phyloP scores from a whole-genome alignment of 2,329 filamentous ascomycete species.

The Colletotrichum musicola region DNA sequence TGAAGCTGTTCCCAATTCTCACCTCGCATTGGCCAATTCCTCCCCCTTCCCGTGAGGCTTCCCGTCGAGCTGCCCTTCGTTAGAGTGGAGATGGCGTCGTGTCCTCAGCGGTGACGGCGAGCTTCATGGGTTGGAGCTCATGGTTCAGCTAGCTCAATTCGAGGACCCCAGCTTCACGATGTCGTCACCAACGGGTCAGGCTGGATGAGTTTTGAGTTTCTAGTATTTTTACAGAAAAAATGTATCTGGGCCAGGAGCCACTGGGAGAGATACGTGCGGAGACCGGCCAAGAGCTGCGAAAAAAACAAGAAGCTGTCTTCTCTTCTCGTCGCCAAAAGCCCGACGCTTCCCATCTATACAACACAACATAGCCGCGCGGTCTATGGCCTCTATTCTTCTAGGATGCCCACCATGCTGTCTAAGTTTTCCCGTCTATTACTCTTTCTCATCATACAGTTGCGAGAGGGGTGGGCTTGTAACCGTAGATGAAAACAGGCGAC shows the following conservation, averaged over 20 bases:
- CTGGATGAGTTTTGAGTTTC: slow-evolving; percentile 30
- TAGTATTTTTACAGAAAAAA: slow-evolving; percentile 41
- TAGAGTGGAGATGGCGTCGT: slow-evolving; percentile 20
- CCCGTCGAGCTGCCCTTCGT: background rate
- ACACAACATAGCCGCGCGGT: slow-evolving; percentile 37
- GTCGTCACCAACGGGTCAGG: accelerated
- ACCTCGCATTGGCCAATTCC: slow-evolving; percentile 38
- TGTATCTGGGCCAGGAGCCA: slow-evolving; percentile 39
- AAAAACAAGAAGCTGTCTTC: slow-evolving; percentile 3
- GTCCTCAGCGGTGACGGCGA: background rate
- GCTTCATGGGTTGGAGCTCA: background rate
- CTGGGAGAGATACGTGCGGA: slow-evolving; percentile 29
- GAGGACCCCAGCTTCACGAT: too few relatives aligned
- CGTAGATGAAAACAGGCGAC: slow-evolving; percentile 34
- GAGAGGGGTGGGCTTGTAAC: slow-evolving; percentile 9
- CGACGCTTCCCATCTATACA: slow-evolving; percentile 36
- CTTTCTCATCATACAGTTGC: slow-evolving; percentile 24
- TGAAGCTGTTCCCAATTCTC: slow-evolving; percentile 30
- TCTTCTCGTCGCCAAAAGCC: slow-evolving; percentile 17
- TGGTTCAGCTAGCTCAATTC: background rate
- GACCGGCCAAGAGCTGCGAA: slow-evolving; percentile 5
- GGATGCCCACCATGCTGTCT: slow-evolving; percentile 37
- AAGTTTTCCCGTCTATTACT: slow-evolving; percentile 39
- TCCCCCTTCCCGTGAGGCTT: background rate
- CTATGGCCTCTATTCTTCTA: slow-evolving; percentile 38